A percentile compares a stretch with the other conserved stretches of the same genome.
Conservation (phyloP, 352 stramenopile species). For the Blastocystis sp. region DNA sequence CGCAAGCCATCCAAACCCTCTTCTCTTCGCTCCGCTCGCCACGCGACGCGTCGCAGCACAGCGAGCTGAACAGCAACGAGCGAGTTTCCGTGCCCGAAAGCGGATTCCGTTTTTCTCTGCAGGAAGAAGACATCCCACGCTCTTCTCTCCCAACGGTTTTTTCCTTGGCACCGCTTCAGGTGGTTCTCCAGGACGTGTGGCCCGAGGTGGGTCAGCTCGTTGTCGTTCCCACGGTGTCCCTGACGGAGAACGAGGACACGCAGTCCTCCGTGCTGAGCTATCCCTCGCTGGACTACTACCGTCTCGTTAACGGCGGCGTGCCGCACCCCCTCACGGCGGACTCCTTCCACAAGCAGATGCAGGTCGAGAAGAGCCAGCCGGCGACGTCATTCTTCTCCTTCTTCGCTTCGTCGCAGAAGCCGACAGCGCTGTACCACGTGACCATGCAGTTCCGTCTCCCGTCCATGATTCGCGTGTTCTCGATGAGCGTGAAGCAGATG, state of each 20-base stretch:
- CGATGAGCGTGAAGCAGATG: constrained; percentile 23
- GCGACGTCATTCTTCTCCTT: constrained; percentile 53
- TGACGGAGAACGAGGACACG: background rate
- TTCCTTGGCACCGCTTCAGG: background rate
- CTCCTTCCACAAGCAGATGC: constrained; percentile 1
- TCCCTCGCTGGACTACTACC: constrained; percentile 61
- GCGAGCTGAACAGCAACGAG: background rate
- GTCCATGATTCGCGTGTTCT: constrained; percentile 52
- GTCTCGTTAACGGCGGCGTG: constrained; percentile 43
- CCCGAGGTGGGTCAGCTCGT: constrained; percentile 28
- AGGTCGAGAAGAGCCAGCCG: background rate
- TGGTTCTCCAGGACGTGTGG: constrained; percentile 29
- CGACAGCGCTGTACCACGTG: background rate
- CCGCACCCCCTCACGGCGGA: constrained; percentile 25
- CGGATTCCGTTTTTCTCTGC: background rate
- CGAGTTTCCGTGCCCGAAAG: background rate
- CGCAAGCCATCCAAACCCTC: background rate
- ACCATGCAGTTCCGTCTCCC: constrained; percentile 60
- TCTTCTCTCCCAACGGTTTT: background rate
- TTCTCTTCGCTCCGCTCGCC: background rate
- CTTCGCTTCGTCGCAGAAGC: background rate
- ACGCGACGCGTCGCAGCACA: background rate
- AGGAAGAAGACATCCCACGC: background rate
- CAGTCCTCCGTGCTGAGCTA: constrained; percentile 5
- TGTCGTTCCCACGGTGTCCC: constrained; percentile 10